Percentiles rank a stretch among this genome's conserved stretches.
These are phyloP conservation scores for Wallacemonas sp. DNA, from an alignment of 208 protist species.

Conservation along the genomic window DNA sequence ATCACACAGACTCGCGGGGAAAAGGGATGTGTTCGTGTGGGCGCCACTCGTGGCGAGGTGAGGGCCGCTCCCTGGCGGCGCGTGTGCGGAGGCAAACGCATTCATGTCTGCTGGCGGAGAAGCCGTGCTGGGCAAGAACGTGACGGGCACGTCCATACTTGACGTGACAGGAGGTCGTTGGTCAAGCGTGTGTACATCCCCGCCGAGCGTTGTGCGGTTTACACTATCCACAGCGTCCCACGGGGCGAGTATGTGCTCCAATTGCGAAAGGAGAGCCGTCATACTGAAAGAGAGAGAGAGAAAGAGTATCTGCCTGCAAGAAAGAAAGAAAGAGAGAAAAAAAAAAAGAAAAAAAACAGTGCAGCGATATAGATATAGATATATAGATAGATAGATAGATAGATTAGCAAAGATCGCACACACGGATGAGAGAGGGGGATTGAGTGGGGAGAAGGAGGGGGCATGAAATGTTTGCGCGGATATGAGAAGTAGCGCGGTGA, in stretches of 20 bases:
- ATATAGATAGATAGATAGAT: no score
- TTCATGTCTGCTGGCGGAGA: no score
- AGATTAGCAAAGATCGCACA: no score
- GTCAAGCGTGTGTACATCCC: neutral
- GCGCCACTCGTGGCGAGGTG: no score
- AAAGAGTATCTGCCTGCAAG: neutral
- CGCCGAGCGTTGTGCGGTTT: neutral
- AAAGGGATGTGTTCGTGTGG: neutral
- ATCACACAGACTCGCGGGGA: neutral
- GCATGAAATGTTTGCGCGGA: no score
- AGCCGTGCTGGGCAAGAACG: neutral
- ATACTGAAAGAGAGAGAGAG: constrained; percentile 13
- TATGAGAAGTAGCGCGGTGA: no score
- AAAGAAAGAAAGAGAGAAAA: constrained; percentile 5
- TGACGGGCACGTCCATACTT: neutral
- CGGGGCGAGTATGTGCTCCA: constrained; percentile 53
- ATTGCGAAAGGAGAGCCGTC: constrained; percentile 37
- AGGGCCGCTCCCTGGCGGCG: no score
- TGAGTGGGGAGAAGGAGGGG: no score
- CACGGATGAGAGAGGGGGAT: no score
- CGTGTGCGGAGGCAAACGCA: no score
- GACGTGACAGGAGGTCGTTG: neutral
- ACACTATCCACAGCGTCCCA: constrained; percentile 36
- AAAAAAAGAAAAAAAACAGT: neutral
- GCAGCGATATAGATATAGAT: neutral